These are phyloP conservation scores for Stereocaulon alpinum DNA, from an alignment of 495 filamentous ascomycete genomes.

Conservation along the genomic window DNA sequence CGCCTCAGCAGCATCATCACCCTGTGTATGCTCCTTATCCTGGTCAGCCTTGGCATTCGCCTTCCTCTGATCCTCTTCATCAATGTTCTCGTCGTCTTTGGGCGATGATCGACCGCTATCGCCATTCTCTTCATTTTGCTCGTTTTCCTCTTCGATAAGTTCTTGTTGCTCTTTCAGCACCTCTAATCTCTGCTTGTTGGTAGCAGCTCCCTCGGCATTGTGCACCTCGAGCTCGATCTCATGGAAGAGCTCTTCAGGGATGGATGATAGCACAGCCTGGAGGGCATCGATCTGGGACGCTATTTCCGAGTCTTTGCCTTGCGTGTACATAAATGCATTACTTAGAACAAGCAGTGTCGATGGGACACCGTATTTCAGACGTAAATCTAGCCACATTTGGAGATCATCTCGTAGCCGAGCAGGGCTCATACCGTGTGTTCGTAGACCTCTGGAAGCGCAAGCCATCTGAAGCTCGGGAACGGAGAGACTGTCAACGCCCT, in stretches of 20 bases:
- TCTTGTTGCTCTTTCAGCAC: constrained; percentile 98
- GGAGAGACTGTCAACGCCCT: constrained; percentile 86
- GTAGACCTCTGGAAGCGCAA: constrained; percentile 79
- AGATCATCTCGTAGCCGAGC: constrained; percentile 82
- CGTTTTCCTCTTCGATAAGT: constrained; percentile 91
- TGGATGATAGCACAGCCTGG: constrained; percentile 80
- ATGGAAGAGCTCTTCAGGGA: constrained; percentile 97
- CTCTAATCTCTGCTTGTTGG: constrained; percentile 98
- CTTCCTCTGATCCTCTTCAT: constrained; percentile 42
- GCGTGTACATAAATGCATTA: constrained; percentile 92
- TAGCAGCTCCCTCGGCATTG: constrained; percentile 91
- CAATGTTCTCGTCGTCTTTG: constrained; percentile 72
- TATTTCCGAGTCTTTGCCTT: constrained; percentile 81
- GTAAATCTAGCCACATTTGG: constrained; percentile 87
- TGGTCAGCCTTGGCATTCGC: constrained; percentile 26
- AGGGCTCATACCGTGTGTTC: constrained; percentile 82
- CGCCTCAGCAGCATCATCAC: constrained; percentile 35
- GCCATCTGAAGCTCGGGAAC: constrained; percentile 91
- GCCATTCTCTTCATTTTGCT: constrained; percentile 72
- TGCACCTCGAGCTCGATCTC: constrained; percentile 98
- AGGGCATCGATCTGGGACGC: constrained; percentile 88
- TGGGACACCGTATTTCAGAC: constrained; percentile 84
- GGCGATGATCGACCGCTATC: constrained; percentile 42
- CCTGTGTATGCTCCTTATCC: constrained; percentile 25
- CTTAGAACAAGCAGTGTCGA: constrained; percentile 91